A percentile compares a stretch with the other conserved stretches of the same genome.
Conservation (phyloP, 1,284 basidiomycete species). For the Ceratobasidium sp. region DNA sequence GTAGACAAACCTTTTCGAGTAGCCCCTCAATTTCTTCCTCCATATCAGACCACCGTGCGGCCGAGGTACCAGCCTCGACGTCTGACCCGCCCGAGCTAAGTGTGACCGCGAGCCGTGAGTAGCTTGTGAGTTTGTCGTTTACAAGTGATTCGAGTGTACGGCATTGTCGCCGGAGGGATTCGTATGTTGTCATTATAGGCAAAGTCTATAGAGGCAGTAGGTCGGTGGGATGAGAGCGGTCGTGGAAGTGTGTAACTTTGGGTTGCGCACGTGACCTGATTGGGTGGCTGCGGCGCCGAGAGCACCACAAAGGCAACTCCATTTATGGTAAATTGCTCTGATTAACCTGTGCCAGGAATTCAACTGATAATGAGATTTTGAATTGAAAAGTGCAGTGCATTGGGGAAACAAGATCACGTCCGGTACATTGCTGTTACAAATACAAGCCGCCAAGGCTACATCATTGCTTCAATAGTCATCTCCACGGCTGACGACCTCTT, state of each 20-base stretch:
- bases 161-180: constrained; percentile 86
- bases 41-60: constrained; percentile 78
- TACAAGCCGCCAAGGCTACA: not conserved
- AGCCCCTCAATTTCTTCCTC: constrained; percentile 90
- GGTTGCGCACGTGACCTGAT: not conserved
- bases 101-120: constrained; percentile 85
- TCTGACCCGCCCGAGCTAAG: constrained; percentile 68
- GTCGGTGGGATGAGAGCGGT: not conserved
- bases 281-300: too few relatives aligned
- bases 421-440: not conserved
- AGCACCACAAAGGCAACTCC: not conserved
- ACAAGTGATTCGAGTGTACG: constrained; percentile 92
- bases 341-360: not conserved
- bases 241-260: constrained; percentile 25
- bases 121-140: constrained; percentile 90
- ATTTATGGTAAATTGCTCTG: not conserved
- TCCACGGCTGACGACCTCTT: constrained; percentile 95
- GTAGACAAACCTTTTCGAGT: constrained; percentile 79
- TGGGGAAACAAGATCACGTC: not conserved
- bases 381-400: not conserved
- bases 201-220: too few relatives aligned
- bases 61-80: constrained; percentile 77
- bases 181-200: constrained; percentile 75
- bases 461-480: constrained; percentile 80
- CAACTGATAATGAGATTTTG: too few relatives aligned